These are phyloP conservation scores for Sphagnum magellanicum DNA, from an alignment of 228 moss, liverwort and hornwort genomes.

Conservation along the genomic window DNA sequence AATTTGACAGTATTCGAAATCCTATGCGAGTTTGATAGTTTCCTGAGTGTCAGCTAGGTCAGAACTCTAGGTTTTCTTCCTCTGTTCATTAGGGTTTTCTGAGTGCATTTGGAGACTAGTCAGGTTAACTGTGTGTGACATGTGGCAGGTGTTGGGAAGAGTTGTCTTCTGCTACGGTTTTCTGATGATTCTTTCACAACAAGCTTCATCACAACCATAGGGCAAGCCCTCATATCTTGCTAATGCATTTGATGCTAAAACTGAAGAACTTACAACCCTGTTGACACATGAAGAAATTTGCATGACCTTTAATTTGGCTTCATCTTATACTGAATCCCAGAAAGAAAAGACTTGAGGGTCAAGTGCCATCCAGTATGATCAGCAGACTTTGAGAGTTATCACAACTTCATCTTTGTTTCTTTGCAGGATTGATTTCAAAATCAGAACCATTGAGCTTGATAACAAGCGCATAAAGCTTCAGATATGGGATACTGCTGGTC, in stretches of 20 bases:
- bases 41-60: too few species aligned
- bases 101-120: too few species aligned
- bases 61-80: too few species aligned
- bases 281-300: too few species aligned
- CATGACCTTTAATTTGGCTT: too few species aligned
- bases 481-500: conserved; percentile 85
- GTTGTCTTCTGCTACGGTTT: conserved; percentile 74
- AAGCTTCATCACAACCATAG: conserved; percentile 84
- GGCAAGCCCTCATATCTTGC: conserved; percentile 18
- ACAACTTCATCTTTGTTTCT: background rate
- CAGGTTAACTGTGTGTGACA: background rate
- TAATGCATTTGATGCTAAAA: too few species aligned
- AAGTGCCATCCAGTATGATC: background rate
- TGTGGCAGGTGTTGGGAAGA: conserved; percentile 68
- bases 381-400: background rate
- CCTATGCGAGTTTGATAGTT: too few species aligned
- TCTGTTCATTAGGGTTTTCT: too few species aligned
- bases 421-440: conserved; percentile 65
- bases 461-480: conserved; percentile 73
- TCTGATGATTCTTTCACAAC: conserved; percentile 83
- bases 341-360: too few species aligned
- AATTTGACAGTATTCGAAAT: too few species aligned
- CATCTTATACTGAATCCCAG: too few species aligned
- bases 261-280: too few species aligned
- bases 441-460: conserved; percentile 79